phyloP scores from a whole-genome alignment of 306 rosid genomes.

The Sophora flavescens region DNA sequence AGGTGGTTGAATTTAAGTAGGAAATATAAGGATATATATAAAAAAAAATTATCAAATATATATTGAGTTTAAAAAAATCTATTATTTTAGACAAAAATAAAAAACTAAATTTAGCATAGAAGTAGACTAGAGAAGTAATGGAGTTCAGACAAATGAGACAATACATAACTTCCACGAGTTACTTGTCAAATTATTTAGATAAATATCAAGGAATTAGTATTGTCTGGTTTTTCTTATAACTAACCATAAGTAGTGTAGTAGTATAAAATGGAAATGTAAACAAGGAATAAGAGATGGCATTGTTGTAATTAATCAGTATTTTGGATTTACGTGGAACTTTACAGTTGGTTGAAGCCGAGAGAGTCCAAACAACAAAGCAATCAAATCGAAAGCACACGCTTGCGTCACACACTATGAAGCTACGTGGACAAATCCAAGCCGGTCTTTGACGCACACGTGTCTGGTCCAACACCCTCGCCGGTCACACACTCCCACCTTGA shows the following conservation, averaged over 20 bases:
- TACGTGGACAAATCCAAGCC: constrained; percentile 52
- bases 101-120: too few species aligned
- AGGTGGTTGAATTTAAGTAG: too few species aligned
- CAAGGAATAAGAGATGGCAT: neutral
- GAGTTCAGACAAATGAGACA: neutral
- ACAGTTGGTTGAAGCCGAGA: neutral
- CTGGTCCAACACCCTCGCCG: constrained; percentile 41
- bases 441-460: constrained; percentile 40
- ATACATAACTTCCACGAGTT: neutral
- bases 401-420: constrained; percentile 16
- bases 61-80: too few species aligned
- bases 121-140: too few species aligned
- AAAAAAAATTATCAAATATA: too few species aligned
- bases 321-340: neutral
- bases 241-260: neutral
- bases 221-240: neutral
- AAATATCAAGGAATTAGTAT: neutral
- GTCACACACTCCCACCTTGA: constrained; percentile 23
- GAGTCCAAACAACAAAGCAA: constrained; percentile 38
- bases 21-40: too few species aligned
- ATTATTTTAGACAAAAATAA: too few species aligned
- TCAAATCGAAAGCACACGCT: constrained; percentile 47
- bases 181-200: neutral
- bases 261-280: neutral
- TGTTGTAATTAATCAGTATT: neutral